phyloP scores from a whole-genome alignment of 192 early-diverging fungal species.

The Podila verticillata region DNA sequence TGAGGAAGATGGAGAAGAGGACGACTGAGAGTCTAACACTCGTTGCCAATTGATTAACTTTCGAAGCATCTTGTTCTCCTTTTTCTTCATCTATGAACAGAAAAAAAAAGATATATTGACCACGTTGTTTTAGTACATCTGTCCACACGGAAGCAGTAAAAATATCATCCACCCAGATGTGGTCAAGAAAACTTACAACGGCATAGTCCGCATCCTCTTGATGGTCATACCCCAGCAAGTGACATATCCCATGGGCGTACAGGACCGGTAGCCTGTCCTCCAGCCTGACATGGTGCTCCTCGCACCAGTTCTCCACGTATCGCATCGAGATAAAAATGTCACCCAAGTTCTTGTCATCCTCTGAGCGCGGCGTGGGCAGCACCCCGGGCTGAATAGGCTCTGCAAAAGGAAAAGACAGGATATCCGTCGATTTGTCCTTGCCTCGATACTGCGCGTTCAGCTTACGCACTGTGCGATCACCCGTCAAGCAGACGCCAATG shows the following conservation, averaged over 20 bases:
- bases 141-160: neutral
- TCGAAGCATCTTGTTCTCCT: slow-evolving; percentile 22
- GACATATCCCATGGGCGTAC: slow-evolving; percentile 72
- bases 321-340: slow-evolving; percentile 70
- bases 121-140: neutral
- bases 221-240: slow-evolving; percentile 76
- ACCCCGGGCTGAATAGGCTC: slow-evolving; percentile 48
- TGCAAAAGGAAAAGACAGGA: slow-evolving; percentile 74
- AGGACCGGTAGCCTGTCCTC: slow-evolving; percentile 62
- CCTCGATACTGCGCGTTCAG: slow-evolving; percentile 64
- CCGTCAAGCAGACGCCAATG: slow-evolving; percentile 65
- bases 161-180: too few relatives aligned
- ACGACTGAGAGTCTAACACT: too few relatives aligned
- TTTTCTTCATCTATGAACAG: slow-evolving; percentile 36
- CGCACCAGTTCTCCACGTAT: slow-evolving; percentile 64
- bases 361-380: slow-evolving; percentile 46
- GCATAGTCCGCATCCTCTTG: slow-evolving; percentile 57
- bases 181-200: slow-evolving; percentile 17
- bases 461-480: slow-evolving; percentile 54
- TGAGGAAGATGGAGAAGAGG: too few relatives aligned
- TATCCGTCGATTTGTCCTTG: slow-evolving; percentile 66
- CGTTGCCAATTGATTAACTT: slow-evolving; percentile 25
- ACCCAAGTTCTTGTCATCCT: slow-evolving; percentile 66
- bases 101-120: neutral
- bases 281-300: slow-evolving; percentile 52